Conservation (phyloP, 495 filamentous ascomycete genomes). For the Glarea lozoyensis region DNA sequence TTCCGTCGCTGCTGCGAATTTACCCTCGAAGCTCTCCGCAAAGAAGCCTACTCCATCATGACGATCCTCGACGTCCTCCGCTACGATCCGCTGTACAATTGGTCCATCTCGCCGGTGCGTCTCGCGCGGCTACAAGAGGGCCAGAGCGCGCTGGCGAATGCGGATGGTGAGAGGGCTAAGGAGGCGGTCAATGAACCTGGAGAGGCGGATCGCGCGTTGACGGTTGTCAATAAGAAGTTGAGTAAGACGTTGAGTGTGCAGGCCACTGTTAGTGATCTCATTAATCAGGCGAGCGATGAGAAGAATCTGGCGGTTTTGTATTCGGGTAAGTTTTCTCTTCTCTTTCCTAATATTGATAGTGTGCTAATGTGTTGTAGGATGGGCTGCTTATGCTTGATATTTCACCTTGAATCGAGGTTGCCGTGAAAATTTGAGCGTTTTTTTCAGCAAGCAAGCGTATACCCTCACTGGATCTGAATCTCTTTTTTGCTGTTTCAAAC, state of each 20-base stretch:
- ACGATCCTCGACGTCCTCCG: conserved; percentile 92
- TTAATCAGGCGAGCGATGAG: conserved; percentile 91
- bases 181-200: conserved; percentile 62
- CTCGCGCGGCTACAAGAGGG: conserved; percentile 54
- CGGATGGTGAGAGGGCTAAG: conserved; percentile 24
- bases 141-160: conserved; percentile 30
- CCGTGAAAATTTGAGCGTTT: no score
- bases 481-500: no score
- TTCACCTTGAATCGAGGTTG: no score
- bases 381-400: conserved; percentile 57
- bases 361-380: conserved; percentile 33
- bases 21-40: conserved; percentile 82
- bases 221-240: conserved; percentile 90
- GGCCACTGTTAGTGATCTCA: conserved; percentile 93
- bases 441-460: no score
- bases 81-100: conserved; percentile 92
- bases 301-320: conserved; percentile 86
- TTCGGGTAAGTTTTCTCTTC: conserved; percentile 51
- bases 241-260: conserved; percentile 86
- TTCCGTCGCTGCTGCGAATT: conserved; percentile 97
- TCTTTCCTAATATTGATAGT: neutral
- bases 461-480: no score
- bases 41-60: conserved; percentile 93
- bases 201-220: conserved; percentile 85
- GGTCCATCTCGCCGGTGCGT: conserved; percentile 86